Evolutionary conservation across 2,329 filamentous ascomycete species (phyloP).

Genomic region (Nemania sp.): DNA sequence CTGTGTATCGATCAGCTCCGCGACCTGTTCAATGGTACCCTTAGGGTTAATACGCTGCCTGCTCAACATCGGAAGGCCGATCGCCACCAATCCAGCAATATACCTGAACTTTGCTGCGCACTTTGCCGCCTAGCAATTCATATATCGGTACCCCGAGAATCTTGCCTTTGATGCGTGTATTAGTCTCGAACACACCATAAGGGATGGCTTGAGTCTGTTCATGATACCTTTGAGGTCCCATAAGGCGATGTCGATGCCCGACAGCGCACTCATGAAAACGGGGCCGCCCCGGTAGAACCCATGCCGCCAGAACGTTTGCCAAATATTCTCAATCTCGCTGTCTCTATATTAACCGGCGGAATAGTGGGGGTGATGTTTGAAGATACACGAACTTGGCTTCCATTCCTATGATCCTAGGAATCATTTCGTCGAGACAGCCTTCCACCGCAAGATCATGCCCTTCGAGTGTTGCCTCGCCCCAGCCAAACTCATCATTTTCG

Average conservation of each 20-base stretch:
- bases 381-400: conserved; percentile 66
- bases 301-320: conserved; percentile 72
- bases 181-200: not conserved
- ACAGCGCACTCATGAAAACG: conserved; percentile 78
- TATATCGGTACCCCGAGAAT: conserved; percentile 67
- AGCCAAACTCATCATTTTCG: conserved; percentile 64
- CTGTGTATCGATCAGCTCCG: conserved; percentile 39
- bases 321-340: conserved; percentile 79
- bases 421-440: conserved; percentile 62
- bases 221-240: conserved; percentile 72
- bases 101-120: conserved; percentile 69
- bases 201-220: too few species aligned
- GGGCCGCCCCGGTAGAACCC: conserved; percentile 79
- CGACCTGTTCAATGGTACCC: not conserved
- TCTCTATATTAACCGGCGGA: not conserved
- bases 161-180: conserved; percentile 40
- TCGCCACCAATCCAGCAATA: conserved; percentile 82
- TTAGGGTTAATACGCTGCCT: conserved; percentile 54
- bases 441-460: conserved; percentile 75
- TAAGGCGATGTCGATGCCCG: conserved; percentile 77
- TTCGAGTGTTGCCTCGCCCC: conserved; percentile 76
- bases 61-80: conserved; percentile 66
- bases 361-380: not conserved
- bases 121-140: conserved; percentile 73
- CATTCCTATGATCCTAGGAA: conserved; percentile 58